A percentile compares a stretch with the other conserved stretches of the same genome.
Evolutionary conservation across 305 asterid genomes (phyloP).

Genomic region (Fraxinus latifolia): DNA sequence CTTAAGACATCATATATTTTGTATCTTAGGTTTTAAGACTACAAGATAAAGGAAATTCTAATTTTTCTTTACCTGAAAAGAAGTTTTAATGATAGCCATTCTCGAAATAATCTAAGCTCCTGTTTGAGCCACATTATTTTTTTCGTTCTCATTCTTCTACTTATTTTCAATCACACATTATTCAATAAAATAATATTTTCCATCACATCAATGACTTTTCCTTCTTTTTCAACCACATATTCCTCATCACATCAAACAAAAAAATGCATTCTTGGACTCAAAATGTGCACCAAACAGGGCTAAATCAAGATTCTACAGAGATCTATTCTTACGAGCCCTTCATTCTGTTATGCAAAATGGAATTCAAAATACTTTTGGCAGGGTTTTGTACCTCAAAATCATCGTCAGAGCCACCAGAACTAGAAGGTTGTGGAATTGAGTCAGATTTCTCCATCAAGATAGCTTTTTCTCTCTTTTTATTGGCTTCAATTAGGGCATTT

Average conservation of each 20-base stretch:
- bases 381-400: conserved; percentile 58
- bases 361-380: background rate
- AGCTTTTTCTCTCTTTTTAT: conserved; percentile 60
- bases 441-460: conserved; percentile 47
- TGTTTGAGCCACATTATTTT: no score
- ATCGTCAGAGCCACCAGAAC: conserved; percentile 37
- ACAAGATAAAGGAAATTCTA: background rate
- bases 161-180: no score
- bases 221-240: no score
- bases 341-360: background rate
- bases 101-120: background rate
- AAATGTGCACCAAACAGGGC: no score
- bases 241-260: no score
- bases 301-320: background rate
- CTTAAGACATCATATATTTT: background rate
- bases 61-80: background rate
- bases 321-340: conserved; percentile 8
- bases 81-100: background rate
- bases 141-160: no score
- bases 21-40: background rate
- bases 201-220: no score
- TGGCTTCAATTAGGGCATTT: conserved; percentile 71
- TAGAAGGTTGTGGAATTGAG: conserved; percentile 31
- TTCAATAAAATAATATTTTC: no score
- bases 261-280: no score